Conservation (phyloP, 2,329 filamentous ascomycete genomes). For the Neonectria sp. region DNA sequence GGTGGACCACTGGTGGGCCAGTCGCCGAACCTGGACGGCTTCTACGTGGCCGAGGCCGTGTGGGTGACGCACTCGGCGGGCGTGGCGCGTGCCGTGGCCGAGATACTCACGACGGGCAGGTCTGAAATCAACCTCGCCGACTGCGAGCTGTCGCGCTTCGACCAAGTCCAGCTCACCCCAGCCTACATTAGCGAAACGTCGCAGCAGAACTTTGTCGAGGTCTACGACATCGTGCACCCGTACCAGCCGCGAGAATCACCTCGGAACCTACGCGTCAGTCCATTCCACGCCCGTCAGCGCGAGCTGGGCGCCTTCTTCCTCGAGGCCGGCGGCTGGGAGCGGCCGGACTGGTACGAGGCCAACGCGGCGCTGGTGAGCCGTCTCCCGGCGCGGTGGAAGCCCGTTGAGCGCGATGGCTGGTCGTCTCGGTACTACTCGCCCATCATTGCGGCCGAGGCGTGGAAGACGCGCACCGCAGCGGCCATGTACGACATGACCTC, state of each 20-base stretch:
- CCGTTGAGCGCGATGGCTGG: slow-evolving; percentile 71
- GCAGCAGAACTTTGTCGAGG: slow-evolving; percentile 73
- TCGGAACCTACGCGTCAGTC: slow-evolving; percentile 71
- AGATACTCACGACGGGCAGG: slow-evolving; percentile 69
- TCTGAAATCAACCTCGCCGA: slow-evolving; percentile 71
- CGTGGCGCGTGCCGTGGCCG: slow-evolving; percentile 72
- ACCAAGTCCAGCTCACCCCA: slow-evolving; percentile 70
- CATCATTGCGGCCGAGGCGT: slow-evolving; percentile 72
- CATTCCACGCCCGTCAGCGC: slow-evolving; percentile 68
- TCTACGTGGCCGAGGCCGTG: slow-evolving; percentile 76
- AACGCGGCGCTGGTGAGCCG: slow-evolving; percentile 67
- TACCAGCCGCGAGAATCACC: slow-evolving; percentile 71
- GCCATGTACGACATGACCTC: slow-evolving; percentile 76
- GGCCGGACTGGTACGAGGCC: slow-evolving; percentile 73
- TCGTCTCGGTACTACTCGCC: slow-evolving; percentile 70
- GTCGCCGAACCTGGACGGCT: slow-evolving; percentile 71
- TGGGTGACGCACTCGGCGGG: slow-evolving; percentile 78
- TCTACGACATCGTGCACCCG: slow-evolving; percentile 76
- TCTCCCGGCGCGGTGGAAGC: slow-evolving; percentile 68
- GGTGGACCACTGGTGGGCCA: slow-evolving; percentile 73
- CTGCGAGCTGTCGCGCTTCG: slow-evolving; percentile 73
- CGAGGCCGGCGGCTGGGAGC: slow-evolving; percentile 73
- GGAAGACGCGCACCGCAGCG: slow-evolving; percentile 74
- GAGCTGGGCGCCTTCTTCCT: slow-evolving; percentile 73
- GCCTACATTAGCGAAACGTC: slow-evolving; percentile 72